Base-by-base conservation (phyloP, 2,329 filamentous ascomycete species). In the Chrysoporthe deuterocubensis region DNA sequence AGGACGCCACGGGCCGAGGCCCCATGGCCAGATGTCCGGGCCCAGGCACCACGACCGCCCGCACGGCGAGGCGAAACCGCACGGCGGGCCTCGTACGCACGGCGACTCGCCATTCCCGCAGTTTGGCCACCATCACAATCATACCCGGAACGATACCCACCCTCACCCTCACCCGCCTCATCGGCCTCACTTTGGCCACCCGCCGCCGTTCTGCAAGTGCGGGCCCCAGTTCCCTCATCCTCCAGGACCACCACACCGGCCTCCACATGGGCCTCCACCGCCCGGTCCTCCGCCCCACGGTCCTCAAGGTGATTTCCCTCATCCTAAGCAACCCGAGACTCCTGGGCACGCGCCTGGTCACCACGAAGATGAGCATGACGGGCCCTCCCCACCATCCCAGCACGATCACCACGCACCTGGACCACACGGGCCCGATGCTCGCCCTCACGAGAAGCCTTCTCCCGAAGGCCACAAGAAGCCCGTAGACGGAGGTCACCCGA, bases 151-250 rank as follows among this genome's bases (percentile, higher is more conserved):
- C 43, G 73, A 75, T 37, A 74, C 68, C 1, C 69, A 68, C 61
- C 74, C 74, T 43, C 71, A 68, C 61, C 74, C 74, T 43, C 71
- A 69, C 46, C 74, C 70, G 18, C 71, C 70, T 43, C 71, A 69
- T 46, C 74, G 69, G 18, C 71, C 70, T 62, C 69, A 67, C 64
- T 71, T 63, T 66, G 73, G 26, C 70, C 77, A 67, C 71, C 73
- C 62, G 34, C 71, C 71, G 14, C 71, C 71, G 2, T 74, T 73
- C 62, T 77, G 76, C 66, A 75, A 76, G 66, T 76, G 74, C 65
- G 71, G 63, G 4, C 77, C 76, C 21, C 71, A 74, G 57, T 74
- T 69, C 32, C 74, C 68, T 18, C 74, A 73, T 52, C 71, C 67
- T 64, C 66, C 42, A 62, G 65, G 58, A 54, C 57, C 44, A 8